phyloP scores from a whole-genome alignment of 495 filamentous ascomycete species.

The Pyrenopolyporus hunteri region DNA sequence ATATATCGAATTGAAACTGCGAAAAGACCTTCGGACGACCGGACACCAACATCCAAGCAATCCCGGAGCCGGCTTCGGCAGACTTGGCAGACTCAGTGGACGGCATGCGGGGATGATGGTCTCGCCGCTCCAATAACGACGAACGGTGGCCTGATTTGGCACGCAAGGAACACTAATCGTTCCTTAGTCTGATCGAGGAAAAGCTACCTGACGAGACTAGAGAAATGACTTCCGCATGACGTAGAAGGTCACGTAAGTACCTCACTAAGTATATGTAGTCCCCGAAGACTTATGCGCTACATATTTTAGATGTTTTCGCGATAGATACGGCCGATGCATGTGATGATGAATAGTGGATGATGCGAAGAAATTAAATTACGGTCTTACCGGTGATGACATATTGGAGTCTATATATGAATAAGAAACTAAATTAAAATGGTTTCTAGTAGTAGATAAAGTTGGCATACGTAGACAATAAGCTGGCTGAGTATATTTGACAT shows the following conservation, averaged over 20 bases:
- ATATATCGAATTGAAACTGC: too few relatives aligned
- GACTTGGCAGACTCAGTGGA: conserved; percentile 10
- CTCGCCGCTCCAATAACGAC: conserved; percentile 12
- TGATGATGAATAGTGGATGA: background rate
- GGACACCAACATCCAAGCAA: background rate
- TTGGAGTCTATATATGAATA: too few relatives aligned
- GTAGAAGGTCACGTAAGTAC: too few relatives aligned
- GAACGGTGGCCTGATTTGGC: conserved; percentile 7
- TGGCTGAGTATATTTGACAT: too few relatives aligned
- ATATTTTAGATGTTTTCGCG: background rate
- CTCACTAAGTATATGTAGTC: too few relatives aligned
- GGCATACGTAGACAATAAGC: too few relatives aligned
- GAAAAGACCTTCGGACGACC: conserved; percentile 9
- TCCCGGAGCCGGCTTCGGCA: conserved; percentile 23
- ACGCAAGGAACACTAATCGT: background rate
- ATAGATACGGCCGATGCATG: background rate
- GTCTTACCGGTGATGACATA: too few relatives aligned
- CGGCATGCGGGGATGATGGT: conserved; percentile 10
- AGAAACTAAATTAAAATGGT: too few relatives aligned
- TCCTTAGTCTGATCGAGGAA: background rate
- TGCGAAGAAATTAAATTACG: too few relatives aligned
- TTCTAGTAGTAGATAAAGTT: too few relatives aligned
- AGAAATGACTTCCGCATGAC: background rate
- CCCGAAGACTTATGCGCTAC: background rate
- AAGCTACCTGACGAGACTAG: background rate